These are phyloP conservation scores for Kodamaea nitidulidarum DNA, from an alignment of 805 yeast species.

Conservation along the genomic window DNA sequence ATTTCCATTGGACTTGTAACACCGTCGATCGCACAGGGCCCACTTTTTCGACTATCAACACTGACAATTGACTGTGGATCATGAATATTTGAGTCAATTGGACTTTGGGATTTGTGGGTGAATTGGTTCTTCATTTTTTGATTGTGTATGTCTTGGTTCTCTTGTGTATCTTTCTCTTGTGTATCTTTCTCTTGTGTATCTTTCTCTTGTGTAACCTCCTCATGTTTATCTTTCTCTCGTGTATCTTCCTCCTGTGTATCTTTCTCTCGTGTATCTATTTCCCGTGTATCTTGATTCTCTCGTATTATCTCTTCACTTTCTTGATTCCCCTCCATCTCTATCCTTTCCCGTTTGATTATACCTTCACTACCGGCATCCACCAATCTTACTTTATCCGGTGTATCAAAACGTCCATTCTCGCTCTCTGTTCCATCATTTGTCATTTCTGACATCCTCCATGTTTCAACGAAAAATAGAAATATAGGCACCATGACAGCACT, in stretches of 20 bases:
- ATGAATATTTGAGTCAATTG: no score
- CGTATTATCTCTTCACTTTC: background rate
- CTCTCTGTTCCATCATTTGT: no score
- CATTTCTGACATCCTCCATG: background rate
- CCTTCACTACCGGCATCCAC: background rate
- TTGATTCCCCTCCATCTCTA: background rate
- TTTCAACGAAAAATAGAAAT: background rate
- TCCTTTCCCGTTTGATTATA: background rate
- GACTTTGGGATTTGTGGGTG: no score
- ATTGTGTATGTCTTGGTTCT: no score
- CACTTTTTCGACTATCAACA: no score
- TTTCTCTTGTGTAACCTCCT: background rate
- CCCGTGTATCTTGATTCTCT: background rate
- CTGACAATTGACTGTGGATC: no score
- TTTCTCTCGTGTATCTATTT: background rate
- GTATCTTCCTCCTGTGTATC: background rate
- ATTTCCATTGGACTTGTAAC: no score
- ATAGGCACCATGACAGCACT: constrained; percentile 4
- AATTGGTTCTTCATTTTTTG: no score
- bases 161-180: background rate
- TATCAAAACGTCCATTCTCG: no score
- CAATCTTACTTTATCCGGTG: no score
- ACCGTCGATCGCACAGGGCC: no score
- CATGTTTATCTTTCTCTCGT: background rate
- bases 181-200: background rate